Evolutionary conservation across 2,329 filamentous ascomycete genomes (phyloP), one percentile per base, ranked within the genome.

Genomic region (Biscogniauxia sp.): DNA sequence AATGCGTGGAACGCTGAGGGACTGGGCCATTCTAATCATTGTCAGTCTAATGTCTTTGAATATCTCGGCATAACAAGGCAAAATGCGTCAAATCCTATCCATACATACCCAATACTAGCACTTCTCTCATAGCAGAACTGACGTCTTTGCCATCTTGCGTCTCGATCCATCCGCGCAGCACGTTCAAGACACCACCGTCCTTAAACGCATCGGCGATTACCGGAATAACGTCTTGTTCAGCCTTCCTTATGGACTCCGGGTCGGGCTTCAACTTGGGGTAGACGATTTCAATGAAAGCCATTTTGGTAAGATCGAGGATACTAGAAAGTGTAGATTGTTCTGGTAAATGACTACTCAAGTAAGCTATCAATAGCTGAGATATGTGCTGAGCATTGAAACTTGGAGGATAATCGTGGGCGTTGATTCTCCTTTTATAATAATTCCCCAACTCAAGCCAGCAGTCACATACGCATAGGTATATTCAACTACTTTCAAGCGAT

Each of bases 251-350:
- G 4, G 15, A 19, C 11, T 63, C 62, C 0, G 64, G 53, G 9
- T 61, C 61, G 2, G 60, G 64, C 54, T 64, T 66, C 11, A 66
- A 13, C 41, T 62, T 56, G 20, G 62, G 60, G 26, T 61, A 64
- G 55, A 61, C 53, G 20, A 66, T 15, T 55, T 66, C 64, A 19
- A 66, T 59, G 25, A 66, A 53, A 8, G 64, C 61, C 64, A 66
- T 66, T 26, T 53, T 62, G 58, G n/a, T 17, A 7, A 32, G 28
- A 4, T 32, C 2, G 11, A 7, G 28, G 9, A 32, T 32, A 32
- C 11, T 13, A 5, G 28, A 32, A 8, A 9, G 6, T 8, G 28
- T 8, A 32, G 11, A 3, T 2, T 32, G 6, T 32, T 32, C 11
- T 8, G 7, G 28, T 8, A 32, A 7, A 2, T 32, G 2, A 13